Evolutionary conservation across 148 eudicot species (phyloP).

Genomic region (Amaranthus palmeri): DNA sequence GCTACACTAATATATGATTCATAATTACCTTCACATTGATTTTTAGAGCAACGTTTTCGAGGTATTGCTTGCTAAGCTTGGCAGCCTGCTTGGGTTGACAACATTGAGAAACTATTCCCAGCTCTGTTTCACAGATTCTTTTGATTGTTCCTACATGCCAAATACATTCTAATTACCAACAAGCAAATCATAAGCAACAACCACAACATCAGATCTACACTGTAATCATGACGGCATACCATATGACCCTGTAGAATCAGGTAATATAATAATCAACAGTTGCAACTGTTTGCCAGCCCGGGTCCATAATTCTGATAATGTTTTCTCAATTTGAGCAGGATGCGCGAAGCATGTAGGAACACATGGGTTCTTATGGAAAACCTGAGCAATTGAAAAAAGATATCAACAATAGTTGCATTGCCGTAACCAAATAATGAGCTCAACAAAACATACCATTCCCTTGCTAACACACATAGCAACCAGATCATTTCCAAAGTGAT

Average conservation of each 20-base stretch:
- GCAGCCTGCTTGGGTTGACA: conserved; percentile 51
- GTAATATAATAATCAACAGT: conserved; percentile 65
- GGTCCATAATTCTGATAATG: conserved; percentile 34
- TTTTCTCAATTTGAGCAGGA: conserved; percentile 43
- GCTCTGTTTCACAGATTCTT: conserved; percentile 73
- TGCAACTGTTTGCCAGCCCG: conserved; percentile 40
- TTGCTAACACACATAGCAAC: conserved; percentile 55
- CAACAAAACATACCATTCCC: conserved; percentile 62
- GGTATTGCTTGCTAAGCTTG: conserved; percentile 47
- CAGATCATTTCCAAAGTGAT: conserved; percentile 39
- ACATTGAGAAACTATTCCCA: conserved; percentile 84
- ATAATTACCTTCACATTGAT: conserved; percentile 80
- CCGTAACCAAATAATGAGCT: background rate
- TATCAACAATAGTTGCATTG: no score
- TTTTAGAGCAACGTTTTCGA: conserved; percentile 75
- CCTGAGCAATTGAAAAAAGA: conserved; percentile 22
- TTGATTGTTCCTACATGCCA: conserved; percentile 56
- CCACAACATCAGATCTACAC: background rate
- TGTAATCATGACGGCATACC: conserved; percentile 34
- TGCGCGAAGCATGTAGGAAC: conserved; percentile 28
- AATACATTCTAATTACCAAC: background rate
- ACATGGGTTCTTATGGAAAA: conserved; percentile 33
- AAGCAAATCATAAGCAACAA: background rate
- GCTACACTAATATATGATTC: background rate
- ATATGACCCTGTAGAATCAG: conserved; percentile 56